These are phyloP conservation scores for Xerocomus nothofagi DNA, from an alignment of 1,284 basidiomycete species.

Conservation along the genomic window DNA sequence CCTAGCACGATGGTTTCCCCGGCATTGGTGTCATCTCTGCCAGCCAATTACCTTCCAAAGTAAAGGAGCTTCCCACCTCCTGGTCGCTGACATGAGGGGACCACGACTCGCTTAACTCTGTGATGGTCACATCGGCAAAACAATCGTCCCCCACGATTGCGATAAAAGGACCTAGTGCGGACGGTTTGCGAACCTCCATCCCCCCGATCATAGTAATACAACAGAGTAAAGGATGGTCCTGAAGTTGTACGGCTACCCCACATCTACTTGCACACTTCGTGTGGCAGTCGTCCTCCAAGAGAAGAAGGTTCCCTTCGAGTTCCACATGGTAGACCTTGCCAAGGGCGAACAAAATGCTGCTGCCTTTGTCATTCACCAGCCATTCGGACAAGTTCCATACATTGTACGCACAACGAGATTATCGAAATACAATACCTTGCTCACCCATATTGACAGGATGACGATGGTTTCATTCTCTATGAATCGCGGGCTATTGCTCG, in stretches of 20 bases:
- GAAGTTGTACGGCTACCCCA: slow-evolving; percentile 45
- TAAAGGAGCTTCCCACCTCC: neutral
- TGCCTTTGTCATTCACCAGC: slow-evolving; percentile 49
- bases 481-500: slow-evolving; percentile 47
- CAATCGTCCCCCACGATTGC: slow-evolving; percentile 1
- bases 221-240: slow-evolving; percentile 42
- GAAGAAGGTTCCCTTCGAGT: slow-evolving; percentile 50
- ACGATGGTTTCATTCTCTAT: slow-evolving; percentile 37
- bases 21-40: neutral
- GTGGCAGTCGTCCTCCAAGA: slow-evolving; percentile 48
- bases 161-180: slow-evolving; percentile 11
- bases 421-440: neutral
- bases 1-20: neutral
- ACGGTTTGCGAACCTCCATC: neutral
- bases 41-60: neutral
- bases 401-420: slow-evolving; percentile 29
- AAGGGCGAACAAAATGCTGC: slow-evolving; percentile 49
- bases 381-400: slow-evolving; percentile 65
- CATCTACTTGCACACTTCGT: slow-evolving; percentile 46
- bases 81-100: neutral
- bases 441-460: slow-evolving; percentile 22
- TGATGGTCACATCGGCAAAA: neutral
- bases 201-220: neutral
- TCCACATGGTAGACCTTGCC: slow-evolving; percentile 42
- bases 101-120: neutral